Evolutionary conservation across 176 grass and related monocot genomes (phyloP), one percentile per base, ranked within the genome.

Genomic region (Urochloa ruziziensis): DNA sequence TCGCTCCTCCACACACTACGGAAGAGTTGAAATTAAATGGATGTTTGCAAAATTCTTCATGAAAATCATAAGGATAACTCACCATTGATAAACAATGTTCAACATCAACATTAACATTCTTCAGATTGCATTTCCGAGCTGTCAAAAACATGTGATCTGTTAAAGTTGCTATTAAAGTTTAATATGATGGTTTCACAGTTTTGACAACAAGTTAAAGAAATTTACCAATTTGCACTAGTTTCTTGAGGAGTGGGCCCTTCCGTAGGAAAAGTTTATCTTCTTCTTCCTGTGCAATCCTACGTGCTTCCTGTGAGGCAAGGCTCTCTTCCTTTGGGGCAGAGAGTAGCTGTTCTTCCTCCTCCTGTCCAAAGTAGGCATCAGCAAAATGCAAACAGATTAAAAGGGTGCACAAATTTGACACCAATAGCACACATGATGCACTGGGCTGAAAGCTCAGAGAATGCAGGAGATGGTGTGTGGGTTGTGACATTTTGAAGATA

Each of bases 301-400:
- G 81, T 67, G 91, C 92, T 70, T 88, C 93, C 89, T 96, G 83
- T 69, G 96, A 89, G 64, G 88, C 89, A 83, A 79, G 77, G 25
- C 77, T 93, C 78, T 99, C 96, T 84, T 96, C 96, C 82, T 92
- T 94, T 4, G 85, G 91, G 73, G 85, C 89, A 25, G 96, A 90
- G 49, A 99, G 85, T 63, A 99, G 64, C 32, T 99, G 91, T 54
- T 99, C 96, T 87, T 99, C 96, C 74, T 99, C 96, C 79, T 99
- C 96, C 96, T 99, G 83, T 81, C 44, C 8, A 72, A 63, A 67
- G 64, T 73, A 32, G 11, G 5, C 43, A 71, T n/a, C 1, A 16
- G 66, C 39, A 30, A 15, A 90, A 49, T 83, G 61, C 39, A 74
- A 83, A 58, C 18, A 19, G 11, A 21, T 28, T 46, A 5, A 32